Evolutionary conservation across 2,329 filamentous ascomycete species (phyloP), one percentile per base, ranked within the genome.

Genomic region (Aspergillus eucalypticola): DNA sequence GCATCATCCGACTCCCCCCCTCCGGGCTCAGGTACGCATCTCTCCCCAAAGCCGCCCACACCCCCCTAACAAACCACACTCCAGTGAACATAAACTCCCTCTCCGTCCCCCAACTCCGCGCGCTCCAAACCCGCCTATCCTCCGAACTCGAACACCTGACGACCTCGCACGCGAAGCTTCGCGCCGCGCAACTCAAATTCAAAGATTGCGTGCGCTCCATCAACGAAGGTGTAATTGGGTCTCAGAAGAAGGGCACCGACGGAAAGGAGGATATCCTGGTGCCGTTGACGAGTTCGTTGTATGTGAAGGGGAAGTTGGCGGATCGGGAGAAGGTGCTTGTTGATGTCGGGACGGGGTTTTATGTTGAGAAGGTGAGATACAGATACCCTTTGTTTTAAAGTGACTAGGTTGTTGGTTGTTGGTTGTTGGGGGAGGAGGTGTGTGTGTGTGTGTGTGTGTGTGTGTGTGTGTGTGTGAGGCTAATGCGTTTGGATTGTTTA

Each of bases 121-220:
- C 92, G 69, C 89, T 99, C 68, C 97, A 99, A 83, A 92, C 95
- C 77, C 94, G 97, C 76, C 89, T 99, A 67, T 94, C 96, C 76
- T 89, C 95, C 71, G 95, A 99, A 79, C 89, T 99, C 66, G 92
- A 96, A 75, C 94, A 98, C 81, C 86, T 99, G 67, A 96, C 92
- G 2, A 86, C 83, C 59, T 98, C 95, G 8, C 96, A 96, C 80
- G 84, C 90, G 54, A 95, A 96, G 75, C 87, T 99, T 1, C 91
- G 93, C 65, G 88, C 89, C 55, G 95, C 95, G 2, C 95, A 98
- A 76, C 84, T 87, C 56, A 96, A 96, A 76, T 99, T 99, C 81
- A 86, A 86, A 58, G 94, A 98, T 73, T 99, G 95, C 71, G 84
- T 96, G 38, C 84, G 85, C 54, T 92, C 90, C 55, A 90, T 99